These are phyloP conservation scores for Hymenoscyphus albidus DNA, from an alignment of 2,329 filamentous ascomycete genomes.

Conservation along the genomic window DNA sequence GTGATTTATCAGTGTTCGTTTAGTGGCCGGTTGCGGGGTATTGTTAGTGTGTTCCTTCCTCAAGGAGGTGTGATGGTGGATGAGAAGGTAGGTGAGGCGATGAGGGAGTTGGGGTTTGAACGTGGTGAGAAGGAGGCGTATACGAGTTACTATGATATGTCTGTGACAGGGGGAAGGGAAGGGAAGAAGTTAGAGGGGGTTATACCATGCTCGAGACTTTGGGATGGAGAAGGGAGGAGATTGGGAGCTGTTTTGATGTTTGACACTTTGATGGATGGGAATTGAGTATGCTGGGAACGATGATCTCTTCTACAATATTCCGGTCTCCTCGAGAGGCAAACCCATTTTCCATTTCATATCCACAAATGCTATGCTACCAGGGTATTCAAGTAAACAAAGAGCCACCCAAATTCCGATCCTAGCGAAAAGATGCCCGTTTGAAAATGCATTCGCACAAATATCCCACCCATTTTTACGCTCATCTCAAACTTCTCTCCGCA, in stretches of 20 bases:
- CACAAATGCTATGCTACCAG: background rate
- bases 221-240: slow-evolving; percentile 38
- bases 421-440: background rate
- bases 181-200: slow-evolving; percentile 23
- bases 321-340: background rate
- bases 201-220: slow-evolving; percentile 43
- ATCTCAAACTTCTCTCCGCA: background rate
- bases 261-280: background rate
- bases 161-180: slow-evolving; percentile 7
- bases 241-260: slow-evolving; percentile 28
- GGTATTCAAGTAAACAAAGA: background rate
- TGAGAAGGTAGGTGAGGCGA: background rate
- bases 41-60: slow-evolving; percentile 13
- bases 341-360: background rate
- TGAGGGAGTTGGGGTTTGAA: slow-evolving; percentile 5
- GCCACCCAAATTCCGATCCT: background rate
- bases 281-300: background rate
- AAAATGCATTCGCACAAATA: background rate
- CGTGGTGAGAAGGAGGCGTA: background rate
- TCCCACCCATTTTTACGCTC: background rate
- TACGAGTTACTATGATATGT: slow-evolving; percentile 23
- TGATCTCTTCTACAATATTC: background rate
- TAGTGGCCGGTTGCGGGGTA: slow-evolving; percentile 8
- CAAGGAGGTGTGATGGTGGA: background rate
- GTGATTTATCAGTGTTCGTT: slow-evolving; percentile 19